Evolutionary conservation across 495 filamentous ascomycete genomes (phyloP), one percentile per base, ranked within the genome.

Genomic region (Acidiella bohemica): DNA sequence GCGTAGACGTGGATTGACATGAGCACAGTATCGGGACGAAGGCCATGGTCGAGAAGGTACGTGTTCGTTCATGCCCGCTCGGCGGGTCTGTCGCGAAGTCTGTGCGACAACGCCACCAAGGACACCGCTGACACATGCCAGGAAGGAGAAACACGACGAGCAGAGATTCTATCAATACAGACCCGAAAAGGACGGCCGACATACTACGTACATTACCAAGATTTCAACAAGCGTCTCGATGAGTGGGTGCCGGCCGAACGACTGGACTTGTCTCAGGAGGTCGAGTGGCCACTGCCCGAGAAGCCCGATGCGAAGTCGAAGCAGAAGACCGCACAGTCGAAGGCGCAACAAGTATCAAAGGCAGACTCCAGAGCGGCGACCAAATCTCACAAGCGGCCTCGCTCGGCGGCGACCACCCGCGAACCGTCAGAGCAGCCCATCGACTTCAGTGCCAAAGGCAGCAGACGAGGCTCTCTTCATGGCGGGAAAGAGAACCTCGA

Each of bases 191-290:
- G 81, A 48, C 75, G 81, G 4, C 76, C 79, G 34, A 78, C 80
- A 39, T 93, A 85, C 56, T 95, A 94, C 56, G 88, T 93, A 51
- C 93, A 97, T 59, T 97, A 96, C 61, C 84, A 94, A 43, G 92
- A 95, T 49, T 97, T 94, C 74, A 97, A 97, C 66, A 97, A 97
- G 56, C 90, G 90, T 66, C 72, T 97, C 13, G 90, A 97, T 60
- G 88, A 97, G 71, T 96, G 92, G 92, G 73, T 96, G 29, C 67
- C 78, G 1, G 72, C 79, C 24, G 65, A 72, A 28, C 73, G 88
- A 9, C 80, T 97, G 47, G 84, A 96, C 55, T 77, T 96, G 33
- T 59, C 71, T 5, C 67, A 75, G 19, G 79, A 82, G 54, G 80
- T 84, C 32, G 80, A 84, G 60, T 84, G 78, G 77, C 80, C 80